Base-by-base conservation (phyloP, 306 rosid species). In the Quercus suber region DNA sequence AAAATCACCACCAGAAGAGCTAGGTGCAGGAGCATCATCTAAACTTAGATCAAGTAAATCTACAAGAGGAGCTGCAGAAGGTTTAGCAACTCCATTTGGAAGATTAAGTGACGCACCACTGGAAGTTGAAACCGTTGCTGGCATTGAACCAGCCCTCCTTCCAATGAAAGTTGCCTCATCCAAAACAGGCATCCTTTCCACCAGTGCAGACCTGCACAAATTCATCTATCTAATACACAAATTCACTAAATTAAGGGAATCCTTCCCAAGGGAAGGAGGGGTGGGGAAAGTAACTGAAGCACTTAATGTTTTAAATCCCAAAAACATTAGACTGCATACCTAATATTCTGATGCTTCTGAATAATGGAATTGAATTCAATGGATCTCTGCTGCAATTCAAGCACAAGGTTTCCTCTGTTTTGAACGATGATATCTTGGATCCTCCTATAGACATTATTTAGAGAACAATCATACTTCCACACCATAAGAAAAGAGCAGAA, bases 331-430 rank as follows among this genome's bases (percentile, higher is more conserved):
- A 81, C 51, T 72, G 76, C 35, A 79, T 82, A 93, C 99, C 97
- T 91, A 77, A 95, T 95, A 85, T 89, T 90, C 73, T 87, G 94
- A 87, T 95, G 97, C 85, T 89, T 91, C 43, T 84, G 81, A 78
- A 93, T 84, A 73, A 95, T 75, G 31, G 92, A 86, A 82, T 91
- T 90, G 87, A 95, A 90, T 79, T 95, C 99, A 11, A 89, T 88
- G 85, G 98, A 91, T 89, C 99, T 93, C 86, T 95, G 99, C 97
- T 95, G 99, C 94, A 93, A 88, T 85, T 95, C 98, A 81, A 95
- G 97, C 84, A 89, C 88, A 75, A 95, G 92, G 86, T 86, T 93
- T 79, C 98, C 98, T 88, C 86, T 89, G 89, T 89, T 83, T 79
- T 91, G 98, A 74, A 73, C 88, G 77, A 89, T 80, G 80, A 93